Percentiles rank a stretch among this genome's conserved stretches.
phyloP scores from a whole-genome alignment of 2,329 filamentous ascomycete genomes.

The Fusarium proliferatum region DNA sequence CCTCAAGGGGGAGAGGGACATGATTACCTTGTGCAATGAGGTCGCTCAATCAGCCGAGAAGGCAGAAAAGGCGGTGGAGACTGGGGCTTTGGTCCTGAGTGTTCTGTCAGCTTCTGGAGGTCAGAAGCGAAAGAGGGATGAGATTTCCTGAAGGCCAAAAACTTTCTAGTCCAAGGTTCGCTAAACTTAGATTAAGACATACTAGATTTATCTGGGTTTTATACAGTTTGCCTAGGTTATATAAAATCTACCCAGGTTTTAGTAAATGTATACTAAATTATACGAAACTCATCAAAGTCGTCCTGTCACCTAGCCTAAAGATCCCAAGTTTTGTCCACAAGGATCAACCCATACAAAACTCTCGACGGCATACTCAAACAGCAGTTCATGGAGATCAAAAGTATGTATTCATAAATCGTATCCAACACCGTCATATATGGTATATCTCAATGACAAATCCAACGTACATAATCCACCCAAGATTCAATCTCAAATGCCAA shows the following conservation, averaged over 20 bases:
- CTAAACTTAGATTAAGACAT: not conserved
- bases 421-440: not conserved
- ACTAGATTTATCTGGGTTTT: not conserved
- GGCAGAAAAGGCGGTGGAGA: not conserved
- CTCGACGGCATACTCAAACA: not conserved
- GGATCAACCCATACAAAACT: not conserved
- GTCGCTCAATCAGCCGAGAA: not conserved
- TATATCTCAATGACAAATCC: not conserved
- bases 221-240: not conserved
- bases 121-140: not conserved
- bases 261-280: not conserved
- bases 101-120: fast-evolving
- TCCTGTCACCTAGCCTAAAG: fast-evolving
- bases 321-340: not conserved
- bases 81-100: fast-evolving
- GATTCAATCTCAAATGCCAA: not conserved
- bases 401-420: constrained; percentile 12
- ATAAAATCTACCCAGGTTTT: too few species aligned
- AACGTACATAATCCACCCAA: not conserved
- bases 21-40: fast-evolving
- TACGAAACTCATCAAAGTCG: fast-evolving
- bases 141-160: not conserved
- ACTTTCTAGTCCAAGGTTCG: fast-evolving
- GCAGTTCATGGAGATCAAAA: not conserved
- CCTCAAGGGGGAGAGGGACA: too few species aligned